Evolutionary conservation across 331 rosid genomes (phyloP).

Genomic region (Acacia pycnantha): DNA sequence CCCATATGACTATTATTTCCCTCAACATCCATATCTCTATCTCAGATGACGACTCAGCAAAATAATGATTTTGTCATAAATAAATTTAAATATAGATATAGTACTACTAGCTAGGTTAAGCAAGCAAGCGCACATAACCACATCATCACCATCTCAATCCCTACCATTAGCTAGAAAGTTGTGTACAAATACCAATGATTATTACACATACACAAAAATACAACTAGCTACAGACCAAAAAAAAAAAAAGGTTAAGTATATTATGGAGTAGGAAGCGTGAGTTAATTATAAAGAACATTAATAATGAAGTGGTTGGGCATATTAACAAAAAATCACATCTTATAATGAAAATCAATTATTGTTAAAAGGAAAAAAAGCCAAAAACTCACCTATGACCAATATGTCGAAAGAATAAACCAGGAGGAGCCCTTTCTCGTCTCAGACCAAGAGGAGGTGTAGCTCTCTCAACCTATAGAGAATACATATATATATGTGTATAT

Average conservation of each 20-base stretch:
- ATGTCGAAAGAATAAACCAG: slow-evolving; percentile 57
- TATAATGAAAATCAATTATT: background rate
- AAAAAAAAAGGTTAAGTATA: background rate
- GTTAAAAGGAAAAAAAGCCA: background rate
- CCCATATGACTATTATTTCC: background rate
- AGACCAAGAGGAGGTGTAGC: slow-evolving; percentile 16
- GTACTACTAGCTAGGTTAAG: no score
- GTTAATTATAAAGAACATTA: background rate
- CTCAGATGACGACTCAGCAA: background rate
- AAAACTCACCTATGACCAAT: slow-evolving; percentile 48
- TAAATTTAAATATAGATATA: no score
- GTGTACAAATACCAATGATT: background rate
- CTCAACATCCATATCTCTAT: background rate
- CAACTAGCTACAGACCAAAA: background rate
- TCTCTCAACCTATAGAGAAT: slow-evolving; percentile 39
- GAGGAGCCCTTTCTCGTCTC: slow-evolving; percentile 24
- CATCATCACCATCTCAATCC: no score
- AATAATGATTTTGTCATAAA: no score
- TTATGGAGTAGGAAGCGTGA: background rate
- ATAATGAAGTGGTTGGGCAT: background rate
- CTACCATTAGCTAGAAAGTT: no score
- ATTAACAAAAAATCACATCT: background rate
- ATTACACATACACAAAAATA: background rate
- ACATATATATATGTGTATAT: background rate
- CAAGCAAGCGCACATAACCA: no score